Percentiles rank a stretch among this genome's conserved stretches.
phyloP scores from a whole-genome alignment of 2,329 filamentous ascomycete genomes.

The Diaporthe destruens region DNA sequence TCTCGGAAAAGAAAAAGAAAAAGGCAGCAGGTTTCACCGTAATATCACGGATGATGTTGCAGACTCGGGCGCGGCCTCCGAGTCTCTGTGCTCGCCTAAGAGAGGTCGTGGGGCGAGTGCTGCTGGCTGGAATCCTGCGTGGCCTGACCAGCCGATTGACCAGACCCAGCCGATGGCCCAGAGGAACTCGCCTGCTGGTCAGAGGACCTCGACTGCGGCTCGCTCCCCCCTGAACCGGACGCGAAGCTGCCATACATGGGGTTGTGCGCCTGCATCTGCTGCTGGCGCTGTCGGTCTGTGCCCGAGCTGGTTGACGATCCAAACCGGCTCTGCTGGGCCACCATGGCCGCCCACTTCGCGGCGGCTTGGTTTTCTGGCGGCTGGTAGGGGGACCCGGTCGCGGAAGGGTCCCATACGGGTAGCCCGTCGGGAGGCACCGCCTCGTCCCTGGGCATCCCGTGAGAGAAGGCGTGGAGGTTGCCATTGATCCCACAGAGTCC shows the following conservation, averaged over 20 bases:
- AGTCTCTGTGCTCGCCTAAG: not conserved
- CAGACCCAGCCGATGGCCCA: conserved; percentile 16
- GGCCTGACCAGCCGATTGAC: conserved; percentile 3
- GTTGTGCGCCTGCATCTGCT: conserved; percentile 5
- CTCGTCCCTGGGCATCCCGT: conserved; percentile 73
- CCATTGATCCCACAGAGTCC: conserved; percentile 84
- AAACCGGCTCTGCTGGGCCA: conserved; percentile 12
- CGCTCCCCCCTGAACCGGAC: conserved; percentile 3
- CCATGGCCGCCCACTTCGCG: conserved; percentile 46
- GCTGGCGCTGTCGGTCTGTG: conserved; percentile 28
- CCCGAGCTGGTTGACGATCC: conserved; percentile 5
- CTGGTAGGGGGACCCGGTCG: conserved; percentile 49
- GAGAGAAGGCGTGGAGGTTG: conserved; percentile 73
- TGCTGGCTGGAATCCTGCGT: conserved; percentile 2
- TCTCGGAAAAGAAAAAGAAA: not conserved
- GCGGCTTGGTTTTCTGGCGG: conserved; percentile 54
- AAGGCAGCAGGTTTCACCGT: too few species aligned
- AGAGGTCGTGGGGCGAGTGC: not conserved
- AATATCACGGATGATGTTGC: not conserved
- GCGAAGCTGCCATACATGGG: not conserved
- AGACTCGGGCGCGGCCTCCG: not conserved
- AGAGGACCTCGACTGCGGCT: conserved; percentile 13
- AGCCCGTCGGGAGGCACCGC: conserved; percentile 71
- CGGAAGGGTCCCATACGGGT: conserved; percentile 68
- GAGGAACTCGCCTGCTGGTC: not conserved